phyloP scores from a whole-genome alignment of 345 rosid species.

The Brassica incana region DNA sequence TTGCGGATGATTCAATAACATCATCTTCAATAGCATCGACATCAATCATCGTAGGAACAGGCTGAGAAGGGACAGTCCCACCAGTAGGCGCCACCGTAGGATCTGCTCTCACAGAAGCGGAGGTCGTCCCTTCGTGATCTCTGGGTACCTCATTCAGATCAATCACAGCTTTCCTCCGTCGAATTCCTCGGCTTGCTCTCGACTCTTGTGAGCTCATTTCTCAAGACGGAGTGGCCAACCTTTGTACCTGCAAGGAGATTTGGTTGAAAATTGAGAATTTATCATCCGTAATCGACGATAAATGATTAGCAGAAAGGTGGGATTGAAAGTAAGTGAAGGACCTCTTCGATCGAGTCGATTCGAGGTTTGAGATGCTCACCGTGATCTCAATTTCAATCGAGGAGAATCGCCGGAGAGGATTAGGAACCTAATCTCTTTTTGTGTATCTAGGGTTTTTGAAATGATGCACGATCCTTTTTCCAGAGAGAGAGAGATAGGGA shows the following conservation, averaged over 20 bases:
- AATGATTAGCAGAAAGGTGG: not conserved
- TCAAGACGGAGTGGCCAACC: slow-evolving; percentile 13
- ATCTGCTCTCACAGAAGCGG: slow-evolving; percentile 18
- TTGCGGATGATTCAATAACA: slow-evolving; percentile 73
- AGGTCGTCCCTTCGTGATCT: slow-evolving; percentile 39
- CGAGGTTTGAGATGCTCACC: not conserved
- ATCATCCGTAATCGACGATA: not conserved
- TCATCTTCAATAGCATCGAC: slow-evolving; percentile 81
- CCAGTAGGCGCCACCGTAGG: slow-evolving; percentile 10
- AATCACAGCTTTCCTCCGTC: slow-evolving; percentile 36
- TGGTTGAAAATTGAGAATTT: not conserved
- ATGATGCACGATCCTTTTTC: not conserved
- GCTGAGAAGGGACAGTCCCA: slow-evolving; percentile 21
- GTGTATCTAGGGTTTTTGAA: slow-evolving; percentile 33
- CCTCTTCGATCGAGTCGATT: slow-evolving; percentile 23
- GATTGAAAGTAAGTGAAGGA: not conserved
- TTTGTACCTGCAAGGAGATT: not conserved
- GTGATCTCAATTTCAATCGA: slow-evolving; percentile 11
- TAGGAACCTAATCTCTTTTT: not conserved
- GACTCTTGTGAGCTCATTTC: slow-evolving; percentile 29
- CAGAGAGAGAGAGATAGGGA: not conserved
- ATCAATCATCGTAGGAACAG: slow-evolving; percentile 53
- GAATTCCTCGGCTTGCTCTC: slow-evolving; percentile 18
- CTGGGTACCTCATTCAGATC: slow-evolving; percentile 35
- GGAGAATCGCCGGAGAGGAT: slow-evolving; percentile 19